A percentile compares a stretch with the other conserved stretches of the same genome.
Conservation (phyloP, 2,329 filamentous ascomycete genomes). For the Sclerotinia subarctica region DNA sequence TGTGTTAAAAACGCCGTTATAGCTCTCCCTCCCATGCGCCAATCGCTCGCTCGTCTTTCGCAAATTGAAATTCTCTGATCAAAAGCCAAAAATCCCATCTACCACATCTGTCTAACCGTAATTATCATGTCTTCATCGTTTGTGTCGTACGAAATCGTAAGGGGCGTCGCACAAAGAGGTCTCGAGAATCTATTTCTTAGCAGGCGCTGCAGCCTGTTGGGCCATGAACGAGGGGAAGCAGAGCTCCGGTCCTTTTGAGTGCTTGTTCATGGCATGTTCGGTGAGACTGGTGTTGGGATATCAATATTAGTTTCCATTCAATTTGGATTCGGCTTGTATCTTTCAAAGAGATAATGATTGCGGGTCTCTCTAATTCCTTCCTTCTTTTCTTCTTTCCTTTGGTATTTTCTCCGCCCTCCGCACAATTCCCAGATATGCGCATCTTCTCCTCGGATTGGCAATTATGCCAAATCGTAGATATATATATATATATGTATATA, state of each 20-base stretch:
- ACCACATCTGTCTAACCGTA: constrained; percentile 16
- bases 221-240: constrained; percentile 57
- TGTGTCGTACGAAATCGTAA: constrained; percentile 9
- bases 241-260: constrained; percentile 66
- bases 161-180: constrained; percentile 2
- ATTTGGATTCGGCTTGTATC: neutral
- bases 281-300: constrained; percentile 48
- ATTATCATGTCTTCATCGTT: constrained; percentile 15
- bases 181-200: constrained; percentile 19
- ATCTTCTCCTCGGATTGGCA: neutral
- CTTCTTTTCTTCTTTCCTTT: neutral
- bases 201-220: constrained; percentile 6
- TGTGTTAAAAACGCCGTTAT: constrained; percentile 22
- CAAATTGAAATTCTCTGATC: constrained; percentile 14
- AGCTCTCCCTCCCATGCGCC: constrained; percentile 32
- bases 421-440: neutral
- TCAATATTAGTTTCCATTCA: neutral
- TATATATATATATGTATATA: neutral
- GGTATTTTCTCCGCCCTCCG: neutral
- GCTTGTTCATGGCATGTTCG: constrained; percentile 72
- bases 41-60: constrained; percentile 23
- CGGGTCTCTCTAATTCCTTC: neutral
- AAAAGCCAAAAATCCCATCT: constrained; percentile 6
- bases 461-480: neutral
- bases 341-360: neutral